phyloP scores from a whole-genome alignment of 371 early-diverging fungal genomes.

The Syncephalastrum contaminatum region DNA sequence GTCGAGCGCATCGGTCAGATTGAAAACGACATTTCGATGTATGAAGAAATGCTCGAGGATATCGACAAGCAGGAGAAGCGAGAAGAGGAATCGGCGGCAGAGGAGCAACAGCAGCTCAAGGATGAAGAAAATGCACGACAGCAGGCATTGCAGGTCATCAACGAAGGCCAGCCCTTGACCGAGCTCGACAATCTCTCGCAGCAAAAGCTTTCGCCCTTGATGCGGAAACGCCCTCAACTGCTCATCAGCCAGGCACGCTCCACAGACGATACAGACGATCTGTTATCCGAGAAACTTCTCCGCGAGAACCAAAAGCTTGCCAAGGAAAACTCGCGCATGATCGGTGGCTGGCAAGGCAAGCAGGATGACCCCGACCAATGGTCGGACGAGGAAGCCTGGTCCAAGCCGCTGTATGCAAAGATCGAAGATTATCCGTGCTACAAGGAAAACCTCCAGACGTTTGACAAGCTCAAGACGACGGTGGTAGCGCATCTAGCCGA shows the following conservation, averaged over 20 bases:
- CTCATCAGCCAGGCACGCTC: constrained; percentile 42
- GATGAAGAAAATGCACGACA: constrained; percentile 35
- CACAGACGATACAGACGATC: constrained; percentile 43
- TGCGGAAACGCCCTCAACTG: constrained; percentile 46
- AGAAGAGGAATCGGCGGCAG: constrained; percentile 16
- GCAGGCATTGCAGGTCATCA: constrained; percentile 43
- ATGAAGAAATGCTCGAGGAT: constrained; percentile 43
- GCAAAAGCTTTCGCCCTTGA: constrained; percentile 20
- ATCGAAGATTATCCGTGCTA: constrained; percentile 68
- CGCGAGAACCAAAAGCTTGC: constrained; percentile 61
- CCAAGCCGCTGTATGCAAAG: constrained; percentile 33
- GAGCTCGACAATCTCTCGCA: constrained; percentile 24
- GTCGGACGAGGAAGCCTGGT: constrained; percentile 42
- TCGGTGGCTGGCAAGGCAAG: constrained; percentile 39
- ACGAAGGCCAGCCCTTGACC: constrained; percentile 21
- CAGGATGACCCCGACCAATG: constrained; percentile 31
- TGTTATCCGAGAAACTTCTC: constrained; percentile 51
- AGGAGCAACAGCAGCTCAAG: constrained; percentile 21
- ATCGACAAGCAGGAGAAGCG: constrained; percentile 23
- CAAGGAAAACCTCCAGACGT: constrained; percentile 39
- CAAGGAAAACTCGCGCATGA: constrained; percentile 42
- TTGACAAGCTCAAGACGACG: constrained; percentile 23
- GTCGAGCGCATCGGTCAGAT: constrained; percentile 52
- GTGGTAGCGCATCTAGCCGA: constrained; percentile 23
- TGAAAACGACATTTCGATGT: constrained; percentile 46